These are phyloP conservation scores for Neurospora intermedia DNA, from an alignment of 495 filamentous ascomycete species.

Conservation along the genomic window DNA sequence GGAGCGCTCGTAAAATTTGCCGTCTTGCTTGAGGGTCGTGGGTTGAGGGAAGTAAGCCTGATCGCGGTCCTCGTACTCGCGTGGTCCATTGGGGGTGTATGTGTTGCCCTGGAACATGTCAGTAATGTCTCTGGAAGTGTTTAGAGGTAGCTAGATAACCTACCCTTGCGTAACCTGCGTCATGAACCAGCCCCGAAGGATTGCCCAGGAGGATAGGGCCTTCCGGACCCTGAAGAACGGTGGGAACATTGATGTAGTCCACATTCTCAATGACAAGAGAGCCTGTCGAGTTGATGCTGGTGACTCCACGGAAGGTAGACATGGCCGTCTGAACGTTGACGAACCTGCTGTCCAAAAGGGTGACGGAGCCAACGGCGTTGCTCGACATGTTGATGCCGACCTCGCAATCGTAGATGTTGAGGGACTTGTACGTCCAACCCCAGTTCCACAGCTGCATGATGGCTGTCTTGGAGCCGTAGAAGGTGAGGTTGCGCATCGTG, in stretches of 20 bases:
- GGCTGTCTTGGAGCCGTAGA: constrained; percentile 73
- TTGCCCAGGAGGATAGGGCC: constrained; percentile 34
- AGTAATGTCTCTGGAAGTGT: neutral
- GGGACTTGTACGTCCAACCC: constrained; percentile 74
- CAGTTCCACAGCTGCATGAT: constrained; percentile 86
- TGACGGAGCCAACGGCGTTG: constrained; percentile 57
- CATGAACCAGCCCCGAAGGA: constrained; percentile 10
- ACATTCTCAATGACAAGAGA: constrained; percentile 76
- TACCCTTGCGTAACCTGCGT: constrained; percentile 20
- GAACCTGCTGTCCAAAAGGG: constrained; percentile 69
- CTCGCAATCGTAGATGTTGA: constrained; percentile 63
- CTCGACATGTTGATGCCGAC: constrained; percentile 71
- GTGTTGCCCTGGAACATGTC: constrained; percentile 13
- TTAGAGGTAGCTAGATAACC: constrained; percentile 19
- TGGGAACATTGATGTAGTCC: constrained; percentile 39
- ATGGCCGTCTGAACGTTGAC: constrained; percentile 53
- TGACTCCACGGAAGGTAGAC: constrained; percentile 47
- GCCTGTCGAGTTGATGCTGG: constrained; percentile 47
- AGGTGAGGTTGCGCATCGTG: constrained; percentile 76
- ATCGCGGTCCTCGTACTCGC: constrained; percentile 8
- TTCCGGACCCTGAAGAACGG: constrained; percentile 44
- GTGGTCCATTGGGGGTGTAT: constrained; percentile 16
- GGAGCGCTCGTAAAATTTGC: constrained; percentile 51
- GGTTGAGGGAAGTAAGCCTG: constrained; percentile 12
- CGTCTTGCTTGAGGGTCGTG: constrained; percentile 17